Evolutionary conservation across 768 basidiomycete genomes (phyloP).

Genomic region (Dacryopinax primogenitus): DNA sequence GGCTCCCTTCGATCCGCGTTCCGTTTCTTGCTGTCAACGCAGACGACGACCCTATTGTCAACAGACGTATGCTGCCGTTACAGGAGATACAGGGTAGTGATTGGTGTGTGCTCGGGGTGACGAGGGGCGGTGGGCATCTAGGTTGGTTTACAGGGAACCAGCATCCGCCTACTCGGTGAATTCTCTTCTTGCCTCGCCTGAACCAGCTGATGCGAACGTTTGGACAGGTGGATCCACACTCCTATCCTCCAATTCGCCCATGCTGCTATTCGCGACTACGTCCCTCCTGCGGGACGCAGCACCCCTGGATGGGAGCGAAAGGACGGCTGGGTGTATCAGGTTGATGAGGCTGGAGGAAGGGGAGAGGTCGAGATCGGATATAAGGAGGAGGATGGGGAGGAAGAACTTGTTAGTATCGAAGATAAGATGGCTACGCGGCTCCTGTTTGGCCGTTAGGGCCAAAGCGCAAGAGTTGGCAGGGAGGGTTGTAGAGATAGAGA

Average conservation of each 20-base stretch:
- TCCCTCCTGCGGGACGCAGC: slow-evolving; percentile 27
- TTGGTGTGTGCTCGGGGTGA: slow-evolving; percentile 48
- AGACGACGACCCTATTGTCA: slow-evolving; percentile 65
- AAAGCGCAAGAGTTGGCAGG: too few relatives aligned
- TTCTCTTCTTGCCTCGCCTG: slow-evolving; percentile 19
- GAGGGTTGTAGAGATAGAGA: too few relatives aligned
- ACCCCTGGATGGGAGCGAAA: slow-evolving; percentile 32
- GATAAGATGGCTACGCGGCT: too few relatives aligned
- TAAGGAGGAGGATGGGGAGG: slow-evolving; percentile 34
- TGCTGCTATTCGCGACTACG: slow-evolving; percentile 42
- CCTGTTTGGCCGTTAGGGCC: too few relatives aligned
- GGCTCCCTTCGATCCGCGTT: slow-evolving; percentile 46
- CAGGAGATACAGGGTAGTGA: slow-evolving; percentile 17
- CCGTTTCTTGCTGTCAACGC: slow-evolving; percentile 68
- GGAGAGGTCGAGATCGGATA: slow-evolving; percentile 45
- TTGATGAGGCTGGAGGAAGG: too few relatives aligned
- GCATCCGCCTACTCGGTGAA: slow-evolving; percentile 23
- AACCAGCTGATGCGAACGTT: slow-evolving; percentile 19
- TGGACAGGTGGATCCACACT: slow-evolving; percentile 46
- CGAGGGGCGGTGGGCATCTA: slow-evolving; percentile 58
- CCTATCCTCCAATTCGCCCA: slow-evolving; percentile 64
- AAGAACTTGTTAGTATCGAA: neutral
- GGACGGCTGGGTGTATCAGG: slow-evolving; percentile 51
- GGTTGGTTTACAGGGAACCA: slow-evolving; percentile 63
- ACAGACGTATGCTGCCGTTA: slow-evolving; percentile 31